phyloP scores from a whole-genome alignment of 257 asterid species.

The Mitragyna speciosa region DNA sequence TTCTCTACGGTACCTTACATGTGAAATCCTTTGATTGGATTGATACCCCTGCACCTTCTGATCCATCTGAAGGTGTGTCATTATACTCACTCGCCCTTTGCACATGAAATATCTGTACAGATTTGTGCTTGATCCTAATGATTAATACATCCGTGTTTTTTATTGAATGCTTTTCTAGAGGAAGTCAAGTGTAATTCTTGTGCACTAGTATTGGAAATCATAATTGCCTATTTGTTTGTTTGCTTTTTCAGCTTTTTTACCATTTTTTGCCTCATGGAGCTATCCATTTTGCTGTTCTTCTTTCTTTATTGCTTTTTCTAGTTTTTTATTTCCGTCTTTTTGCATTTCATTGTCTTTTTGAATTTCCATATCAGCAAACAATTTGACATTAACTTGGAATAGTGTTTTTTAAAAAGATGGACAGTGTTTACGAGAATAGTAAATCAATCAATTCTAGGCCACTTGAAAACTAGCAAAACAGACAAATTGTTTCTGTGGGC shows the following conservation, averaged over 20 bases:
- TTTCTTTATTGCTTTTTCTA: not conserved
- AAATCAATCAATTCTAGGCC: not conserved
- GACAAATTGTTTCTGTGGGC: not conserved
- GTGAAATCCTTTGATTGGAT: conserved; percentile 95
- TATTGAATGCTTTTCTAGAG: not conserved
- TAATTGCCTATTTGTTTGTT: not conserved
- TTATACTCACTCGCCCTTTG: conserved; percentile 4
- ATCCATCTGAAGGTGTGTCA: conserved; percentile 68
- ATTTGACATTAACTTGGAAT: not conserved
- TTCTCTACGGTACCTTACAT: conserved; percentile 77
- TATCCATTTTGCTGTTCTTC: not conserved
- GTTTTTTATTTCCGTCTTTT: not conserved
- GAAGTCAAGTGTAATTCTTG: not conserved
- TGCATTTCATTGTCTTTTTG: not conserved
- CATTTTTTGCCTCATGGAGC: not conserved
- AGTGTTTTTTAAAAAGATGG: not conserved
- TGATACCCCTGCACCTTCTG: conserved; percentile 65
- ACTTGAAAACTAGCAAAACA: not conserved
- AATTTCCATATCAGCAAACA: not conserved
- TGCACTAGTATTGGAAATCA: not conserved
- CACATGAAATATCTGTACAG: not conserved
- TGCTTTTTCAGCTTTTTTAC: not conserved
- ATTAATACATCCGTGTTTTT: not conserved
- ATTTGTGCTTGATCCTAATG: not conserved
- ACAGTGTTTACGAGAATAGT: not conserved